Percentiles rank a stretch among this genome's conserved stretches.
phyloP scores from a whole-genome alignment of 495 filamentous ascomycete genomes.

The Aspergillus funiculosus region DNA sequence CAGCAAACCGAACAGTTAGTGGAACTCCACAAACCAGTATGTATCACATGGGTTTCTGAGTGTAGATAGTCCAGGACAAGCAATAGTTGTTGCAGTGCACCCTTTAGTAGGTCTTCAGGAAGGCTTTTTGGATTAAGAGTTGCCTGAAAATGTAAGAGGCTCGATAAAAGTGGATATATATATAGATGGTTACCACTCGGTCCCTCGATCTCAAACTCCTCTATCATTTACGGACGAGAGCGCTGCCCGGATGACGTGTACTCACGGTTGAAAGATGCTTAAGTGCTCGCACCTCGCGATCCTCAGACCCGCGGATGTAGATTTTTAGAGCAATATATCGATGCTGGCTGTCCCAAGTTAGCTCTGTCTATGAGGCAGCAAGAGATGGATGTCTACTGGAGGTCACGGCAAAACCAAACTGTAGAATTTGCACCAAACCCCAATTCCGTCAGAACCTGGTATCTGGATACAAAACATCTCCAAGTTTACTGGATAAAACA shows the following conservation, averaged over 20 bases:
- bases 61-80: constrained; percentile 5
- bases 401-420: constrained; percentile 45
- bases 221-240: constrained; percentile 29
- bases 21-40: constrained; percentile 8
- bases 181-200: constrained; percentile 34
- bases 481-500: too few species aligned
- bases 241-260: constrained; percentile 27
- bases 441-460: constrained; percentile 47
- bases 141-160: constrained; percentile 16
- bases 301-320: constrained; percentile 17
- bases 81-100: constrained; percentile 10
- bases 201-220: constrained; percentile 30
- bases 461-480: constrained; percentile 23
- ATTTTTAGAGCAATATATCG: constrained; percentile 37
- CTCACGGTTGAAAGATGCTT: constrained; percentile 23
- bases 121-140: constrained; percentile 12
- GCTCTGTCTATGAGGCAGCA: constrained; percentile 7
- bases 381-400: constrained; percentile 24
- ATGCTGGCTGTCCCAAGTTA: constrained; percentile 20
- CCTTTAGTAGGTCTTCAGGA: constrained; percentile 14
- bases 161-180: constrained; percentile 14
- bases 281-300: constrained; percentile 31
- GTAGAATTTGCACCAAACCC: constrained; percentile 48
- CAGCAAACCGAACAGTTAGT: background rate
- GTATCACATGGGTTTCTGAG: background rate